Evolutionary conservation across 208 protist genomes (phyloP).

Genomic region (Trypanosoma caninum): DNA sequence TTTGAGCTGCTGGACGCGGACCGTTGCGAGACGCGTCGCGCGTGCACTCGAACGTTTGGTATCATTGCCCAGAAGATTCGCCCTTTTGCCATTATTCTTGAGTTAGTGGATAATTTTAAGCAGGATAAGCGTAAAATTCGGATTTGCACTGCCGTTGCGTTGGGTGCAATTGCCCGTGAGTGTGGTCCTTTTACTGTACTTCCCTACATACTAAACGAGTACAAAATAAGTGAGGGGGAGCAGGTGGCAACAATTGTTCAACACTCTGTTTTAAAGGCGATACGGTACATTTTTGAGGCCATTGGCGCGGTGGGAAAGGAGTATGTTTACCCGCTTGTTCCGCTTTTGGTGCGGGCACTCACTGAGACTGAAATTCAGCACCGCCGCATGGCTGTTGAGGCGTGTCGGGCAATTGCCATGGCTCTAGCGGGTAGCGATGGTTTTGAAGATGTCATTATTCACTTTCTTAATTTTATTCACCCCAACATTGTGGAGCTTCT

Average conservation of each 20-base stretch:
- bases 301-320: conserved; percentile 98
- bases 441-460: conserved; percentile 93
- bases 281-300: conserved; percentile 99
- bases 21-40: conserved; percentile 95
- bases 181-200: conserved; percentile 99
- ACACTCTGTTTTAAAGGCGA: conserved; percentile 97
- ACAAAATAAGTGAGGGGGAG: conserved; percentile 97
- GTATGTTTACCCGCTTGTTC: conserved; percentile 98
- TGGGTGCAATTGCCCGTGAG: conserved; percentile 98
- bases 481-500: conserved; percentile 99
- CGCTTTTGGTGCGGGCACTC: conserved; percentile 98
- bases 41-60: conserved; percentile 98
- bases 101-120: conserved; percentile 99
- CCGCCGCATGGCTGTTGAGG: conserved; percentile 97
- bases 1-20: conserved; percentile 99
- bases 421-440: conserved; percentile 69
- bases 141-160: conserved; percentile 99
- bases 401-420: conserved; percentile 95
- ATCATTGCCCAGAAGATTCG: conserved; percentile 99
- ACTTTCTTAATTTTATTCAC: conserved; percentile 99
- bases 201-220: conserved; percentile 99
- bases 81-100: conserved; percentile 98
- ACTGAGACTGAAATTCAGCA: conserved; percentile 99
- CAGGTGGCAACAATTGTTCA: conserved; percentile 95
- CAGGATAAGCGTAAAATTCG: conserved; percentile 99